Evolutionary conservation across 768 basidiomycete genomes (phyloP).

Genomic region (Cubamyces sp.): DNA sequence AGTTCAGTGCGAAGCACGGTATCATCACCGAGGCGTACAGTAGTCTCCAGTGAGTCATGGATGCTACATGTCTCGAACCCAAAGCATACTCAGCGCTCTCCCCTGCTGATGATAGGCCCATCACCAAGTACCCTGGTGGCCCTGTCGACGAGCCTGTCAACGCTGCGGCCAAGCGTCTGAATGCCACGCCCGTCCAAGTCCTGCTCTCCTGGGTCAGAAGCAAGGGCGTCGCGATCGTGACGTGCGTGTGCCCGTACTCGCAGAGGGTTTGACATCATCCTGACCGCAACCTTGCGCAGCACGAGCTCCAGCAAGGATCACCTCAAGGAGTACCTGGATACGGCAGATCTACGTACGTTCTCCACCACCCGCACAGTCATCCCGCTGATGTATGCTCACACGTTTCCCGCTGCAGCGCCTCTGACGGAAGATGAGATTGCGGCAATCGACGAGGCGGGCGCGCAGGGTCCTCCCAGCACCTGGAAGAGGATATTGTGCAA

Average conservation of each 20-base stretch:
- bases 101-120: constrained; percentile 44
- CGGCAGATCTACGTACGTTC: constrained; percentile 57
- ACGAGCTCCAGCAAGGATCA: constrained; percentile 64
- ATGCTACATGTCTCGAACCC: not conserved
- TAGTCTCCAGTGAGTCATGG: constrained; percentile 53
- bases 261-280: not conserved
- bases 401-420: constrained; percentile 40
- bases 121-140: constrained; percentile 63
- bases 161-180: constrained; percentile 54
- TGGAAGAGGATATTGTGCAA: not conserved
- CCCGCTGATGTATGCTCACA: not conserved
- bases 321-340: constrained; percentile 68
- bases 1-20: constrained; percentile 55
- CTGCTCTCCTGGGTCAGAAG: constrained; percentile 69
- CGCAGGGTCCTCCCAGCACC: constrained; percentile 47
- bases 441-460: constrained; percentile 67
- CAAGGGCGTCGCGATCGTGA: constrained; percentile 71
- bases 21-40: constrained; percentile 70
- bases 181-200: constrained; percentile 65
- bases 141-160: constrained; percentile 62
- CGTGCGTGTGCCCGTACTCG: constrained; percentile 37
- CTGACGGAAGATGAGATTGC: constrained; percentile 61
- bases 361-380: not conserved
- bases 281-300: constrained; percentile 35
- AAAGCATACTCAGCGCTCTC: not conserved